Conservation (phyloP, 2,329 filamentous ascomycete species). For the Tetracladium maxilliforme region DNA sequence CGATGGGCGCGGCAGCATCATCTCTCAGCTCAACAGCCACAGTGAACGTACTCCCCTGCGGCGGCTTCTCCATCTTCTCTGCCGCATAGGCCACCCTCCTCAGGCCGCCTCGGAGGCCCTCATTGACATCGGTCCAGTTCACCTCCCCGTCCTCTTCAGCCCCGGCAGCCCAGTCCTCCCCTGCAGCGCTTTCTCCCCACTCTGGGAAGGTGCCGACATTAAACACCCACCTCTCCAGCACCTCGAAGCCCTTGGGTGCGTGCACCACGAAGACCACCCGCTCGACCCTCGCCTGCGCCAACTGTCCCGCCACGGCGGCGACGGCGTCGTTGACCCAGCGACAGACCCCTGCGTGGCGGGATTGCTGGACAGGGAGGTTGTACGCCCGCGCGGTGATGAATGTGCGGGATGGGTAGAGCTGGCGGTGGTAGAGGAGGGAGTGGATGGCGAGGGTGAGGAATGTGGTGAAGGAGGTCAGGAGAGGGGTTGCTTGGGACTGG, state of each 20-base stretch:
- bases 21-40: constrained; percentile 61
- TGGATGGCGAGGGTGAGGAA: constrained; percentile 58
- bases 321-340: constrained; percentile 55
- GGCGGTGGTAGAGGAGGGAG: constrained; percentile 53
- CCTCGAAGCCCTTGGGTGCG: constrained; percentile 13
- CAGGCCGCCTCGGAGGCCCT: constrained; percentile 57
- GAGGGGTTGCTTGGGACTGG: too few relatives aligned
- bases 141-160: constrained; percentile 14
- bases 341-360: constrained; percentile 55
- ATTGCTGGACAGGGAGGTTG: constrained; percentile 58
- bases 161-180: constrained; percentile 4
- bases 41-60: constrained; percentile 56
- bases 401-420: constrained; percentile 49
- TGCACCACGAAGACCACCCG: constrained; percentile 19
- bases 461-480: constrained; percentile 43
- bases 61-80: constrained; percentile 40
- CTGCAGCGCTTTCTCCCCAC: constrained; percentile 3
- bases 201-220: constrained; percentile 21
- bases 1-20: constrained; percentile 35
- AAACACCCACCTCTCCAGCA: constrained; percentile 25
- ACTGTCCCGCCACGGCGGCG: constrained; percentile 41
- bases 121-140: constrained; percentile 48
- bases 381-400: constrained; percentile 54
- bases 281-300: constrained; percentile 31
- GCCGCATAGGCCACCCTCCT: constrained; percentile 44